These are phyloP conservation scores for Metarhizium rileyi DNA, from an alignment of 2,329 filamentous ascomycete species.

Conservation along the genomic window DNA sequence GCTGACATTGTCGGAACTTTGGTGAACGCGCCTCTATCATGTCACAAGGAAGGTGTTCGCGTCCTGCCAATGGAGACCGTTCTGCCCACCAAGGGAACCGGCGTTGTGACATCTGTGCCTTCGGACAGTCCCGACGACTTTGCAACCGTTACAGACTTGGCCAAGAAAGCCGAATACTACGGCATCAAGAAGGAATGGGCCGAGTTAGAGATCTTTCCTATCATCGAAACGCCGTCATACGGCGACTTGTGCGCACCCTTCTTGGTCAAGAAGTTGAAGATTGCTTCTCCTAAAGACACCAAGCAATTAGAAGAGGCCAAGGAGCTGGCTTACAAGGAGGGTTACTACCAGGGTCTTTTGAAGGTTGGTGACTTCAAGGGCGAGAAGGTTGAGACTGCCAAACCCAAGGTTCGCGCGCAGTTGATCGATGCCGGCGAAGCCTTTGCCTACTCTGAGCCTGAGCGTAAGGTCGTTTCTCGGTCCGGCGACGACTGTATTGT, in stretches of 20 bases:
- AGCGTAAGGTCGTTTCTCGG: conserved; percentile 78
- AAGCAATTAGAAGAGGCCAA: conserved; percentile 87
- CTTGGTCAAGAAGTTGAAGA: conserved; percentile 88
- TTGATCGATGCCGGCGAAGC: conserved; percentile 69
- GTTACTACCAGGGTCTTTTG: conserved; percentile 92
- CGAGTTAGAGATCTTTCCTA: conserved; percentile 76
- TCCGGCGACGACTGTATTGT: conserved; percentile 91
- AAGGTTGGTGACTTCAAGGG: conserved; percentile 81
- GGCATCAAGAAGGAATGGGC: conserved; percentile 96
- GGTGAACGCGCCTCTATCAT: conserved; percentile 78
- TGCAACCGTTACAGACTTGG: conserved; percentile 76
- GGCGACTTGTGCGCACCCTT: conserved; percentile 75
- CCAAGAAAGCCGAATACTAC: conserved; percentile 94
- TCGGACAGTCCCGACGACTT: conserved; percentile 93
- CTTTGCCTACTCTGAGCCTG: conserved; percentile 89
- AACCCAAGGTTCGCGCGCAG: conserved; percentile 71
- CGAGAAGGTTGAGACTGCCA: conserved; percentile 75
- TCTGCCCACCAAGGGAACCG: conserved; percentile 86
- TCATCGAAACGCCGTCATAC: conserved; percentile 82
- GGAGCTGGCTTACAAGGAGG: conserved; percentile 93
- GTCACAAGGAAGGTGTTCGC: conserved; percentile 73
- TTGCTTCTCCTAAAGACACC: conserved; percentile 88
- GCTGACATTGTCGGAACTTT: conserved; percentile 79
- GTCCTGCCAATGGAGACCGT: conserved; percentile 95
- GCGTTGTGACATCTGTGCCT: conserved; percentile 90